Base-by-base conservation (phyloP, 2,329 filamentous ascomycete species). In the Diplodia sapinea region DNA sequence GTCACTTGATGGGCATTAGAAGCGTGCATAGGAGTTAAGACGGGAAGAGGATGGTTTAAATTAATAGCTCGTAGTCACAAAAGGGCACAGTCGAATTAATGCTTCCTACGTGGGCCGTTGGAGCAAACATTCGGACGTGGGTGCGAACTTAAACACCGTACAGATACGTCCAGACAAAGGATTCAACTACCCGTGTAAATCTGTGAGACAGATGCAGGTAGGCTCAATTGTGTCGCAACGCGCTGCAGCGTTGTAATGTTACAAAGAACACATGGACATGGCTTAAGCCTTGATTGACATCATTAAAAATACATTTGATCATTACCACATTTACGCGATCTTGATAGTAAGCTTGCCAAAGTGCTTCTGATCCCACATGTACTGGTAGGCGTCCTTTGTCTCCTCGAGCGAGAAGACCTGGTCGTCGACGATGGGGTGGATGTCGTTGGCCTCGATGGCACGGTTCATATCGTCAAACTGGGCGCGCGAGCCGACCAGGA, bases 381-480 rank as follows among this genome's bases (percentile, higher is more conserved):
- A 81, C 73, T 81, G 72, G 71, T 84, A 85, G 0, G 83, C 84
- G 23, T 85, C 84, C 73, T 82, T 84, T 4, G 81, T 74, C 71
- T 87, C 73, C 26, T 83, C 81, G 6, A 89, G 76, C 43, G 77
- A 78, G 72, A 87, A 89, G 13, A 85, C 80, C 77, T 85, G 86
- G 72, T 84, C 78, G 71, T 89, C 87, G 20, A 88, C 81, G 23
- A 88, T 79, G 1, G 87, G 87, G 69, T 86, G 83, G 71, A 89
- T 85, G 69, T 87, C 76, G 68, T 87, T 87, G 17, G 80, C 82
- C 75, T 88, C 86, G 67, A 89, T 85, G 0, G 85, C 84, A 15
- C 77, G 74, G 69, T 85, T 83, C 87, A 89, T 88, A 36, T 87
- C 86, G 72, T 86, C 82, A 76, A 88, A 86, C 73, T 86, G 81